Percentiles rank a stretch among this genome's conserved stretches.
Evolutionary conservation across 1,139 yeast species (phyloP).

Genomic region (Saccharomycopsis hybrid): DNA sequence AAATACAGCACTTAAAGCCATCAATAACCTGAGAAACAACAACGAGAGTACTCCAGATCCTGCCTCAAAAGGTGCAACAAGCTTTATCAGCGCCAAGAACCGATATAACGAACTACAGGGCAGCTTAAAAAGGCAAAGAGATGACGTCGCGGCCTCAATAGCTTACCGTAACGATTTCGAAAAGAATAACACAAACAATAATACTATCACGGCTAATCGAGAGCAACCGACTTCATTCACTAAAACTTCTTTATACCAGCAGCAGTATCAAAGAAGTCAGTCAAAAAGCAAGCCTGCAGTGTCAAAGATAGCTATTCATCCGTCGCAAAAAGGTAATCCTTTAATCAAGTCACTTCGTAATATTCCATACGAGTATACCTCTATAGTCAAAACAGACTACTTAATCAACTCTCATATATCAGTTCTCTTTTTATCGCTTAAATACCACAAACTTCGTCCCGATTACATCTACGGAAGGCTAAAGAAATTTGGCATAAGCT

Average conservation of each 20-base stretch:
- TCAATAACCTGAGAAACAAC: not conserved
- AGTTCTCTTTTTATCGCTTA: slow-evolving; percentile 45
- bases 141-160: not conserved
- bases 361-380: slow-evolving; percentile 28
- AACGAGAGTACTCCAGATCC: not conserved
- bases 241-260: slow-evolving; percentile 17
- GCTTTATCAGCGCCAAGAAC: too few species aligned
- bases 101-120: not conserved
- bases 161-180: not conserved
- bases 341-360: slow-evolving; percentile 26
- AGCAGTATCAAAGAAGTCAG: slow-evolving; percentile 6
- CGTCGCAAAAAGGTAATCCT: slow-evolving; percentile 32
- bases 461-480: slow-evolving; percentile 51
- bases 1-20: not conserved
- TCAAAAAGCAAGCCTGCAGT: slow-evolving; percentile 3
- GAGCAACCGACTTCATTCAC: slow-evolving; percentile 9
- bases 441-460: slow-evolving; percentile 53
- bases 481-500: slow-evolving; percentile 30
- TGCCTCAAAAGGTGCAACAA: not conserved
- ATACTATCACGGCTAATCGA: slow-evolving; percentile 8
- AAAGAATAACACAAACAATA: slow-evolving; percentile 9
- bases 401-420: slow-evolving; percentile 48
- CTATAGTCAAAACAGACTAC: slow-evolving; percentile 38
- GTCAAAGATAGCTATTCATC: slow-evolving; percentile 28
- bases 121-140: not conserved